phyloP scores from a whole-genome alignment of 345 rosid species.

The Gossypium anomalum region DNA sequence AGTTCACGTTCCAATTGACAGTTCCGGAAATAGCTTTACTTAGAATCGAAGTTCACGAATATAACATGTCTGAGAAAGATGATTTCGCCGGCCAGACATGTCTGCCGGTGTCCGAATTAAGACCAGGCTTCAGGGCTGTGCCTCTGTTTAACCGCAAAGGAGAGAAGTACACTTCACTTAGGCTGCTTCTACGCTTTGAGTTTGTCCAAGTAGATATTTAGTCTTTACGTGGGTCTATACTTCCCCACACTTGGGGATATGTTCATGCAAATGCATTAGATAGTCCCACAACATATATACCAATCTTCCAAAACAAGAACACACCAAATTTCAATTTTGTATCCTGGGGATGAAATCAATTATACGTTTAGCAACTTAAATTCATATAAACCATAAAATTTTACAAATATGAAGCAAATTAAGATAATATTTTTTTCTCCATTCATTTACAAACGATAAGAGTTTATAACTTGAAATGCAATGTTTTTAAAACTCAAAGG shows the following conservation, averaged over 20 bases:
- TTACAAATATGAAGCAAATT: neutral
- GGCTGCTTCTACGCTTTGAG: conserved; percentile 62
- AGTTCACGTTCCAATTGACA: conserved; percentile 52
- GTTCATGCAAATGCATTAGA: neutral
- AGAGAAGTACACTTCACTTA: conserved; percentile 35
- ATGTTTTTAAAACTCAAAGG: too few relatives aligned
- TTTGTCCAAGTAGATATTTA: conserved; percentile 28
- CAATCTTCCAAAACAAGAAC: neutral
- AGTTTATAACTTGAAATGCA: too few relatives aligned
- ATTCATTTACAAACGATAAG: too few relatives aligned
- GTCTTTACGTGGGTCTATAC: neutral
- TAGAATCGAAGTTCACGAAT: conserved; percentile 58
- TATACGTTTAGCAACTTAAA: neutral
- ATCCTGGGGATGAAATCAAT: neutral
- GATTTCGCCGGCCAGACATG: conserved; percentile 73
- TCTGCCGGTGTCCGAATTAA: conserved; percentile 56
- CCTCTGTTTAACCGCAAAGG: conserved; percentile 58
- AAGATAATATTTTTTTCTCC: too few relatives aligned
- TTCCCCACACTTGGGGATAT: neutral
- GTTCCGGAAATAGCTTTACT: conserved; percentile 72
- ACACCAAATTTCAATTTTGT: neutral
- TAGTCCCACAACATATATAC: neutral
- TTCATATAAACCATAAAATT: neutral
- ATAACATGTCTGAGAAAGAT: conserved; percentile 63
- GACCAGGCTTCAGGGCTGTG: conserved; percentile 55